These are phyloP conservation scores for Eleusine coracana DNA, from an alignment of 176 grass and related monocot species.

Conservation along the genomic window DNA sequence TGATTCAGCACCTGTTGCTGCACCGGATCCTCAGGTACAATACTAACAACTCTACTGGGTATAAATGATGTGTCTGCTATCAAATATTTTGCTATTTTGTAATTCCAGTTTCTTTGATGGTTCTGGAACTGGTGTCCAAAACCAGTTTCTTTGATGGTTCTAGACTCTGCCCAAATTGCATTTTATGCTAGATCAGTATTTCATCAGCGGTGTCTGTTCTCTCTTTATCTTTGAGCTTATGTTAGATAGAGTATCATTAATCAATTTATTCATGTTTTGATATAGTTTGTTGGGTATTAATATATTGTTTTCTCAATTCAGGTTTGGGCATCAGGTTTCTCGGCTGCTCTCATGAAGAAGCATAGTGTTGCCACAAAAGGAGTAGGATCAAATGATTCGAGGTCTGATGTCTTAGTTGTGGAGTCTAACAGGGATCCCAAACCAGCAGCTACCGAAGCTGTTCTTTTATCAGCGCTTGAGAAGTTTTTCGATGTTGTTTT, in stretches of 20 bases:
- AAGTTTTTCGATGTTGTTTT: constrained; percentile 73
- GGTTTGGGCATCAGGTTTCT: constrained; percentile 97
- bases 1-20: constrained; percentile 88
- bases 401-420: constrained; percentile 48
- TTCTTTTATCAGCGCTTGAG: constrained; percentile 73
- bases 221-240: background rate
- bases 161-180: background rate
- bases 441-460: constrained; percentile 55
- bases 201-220: background rate
- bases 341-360: constrained; percentile 92
- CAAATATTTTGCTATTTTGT: constrained; percentile 5
- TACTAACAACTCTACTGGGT: background rate
- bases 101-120: background rate
- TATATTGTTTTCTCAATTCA: constrained; percentile 31
- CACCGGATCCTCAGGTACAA: constrained; percentile 83
- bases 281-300: background rate
- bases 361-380: constrained; percentile 71
- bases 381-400: constrained; percentile 26
- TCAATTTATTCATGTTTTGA: background rate
- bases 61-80: background rate
- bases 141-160: background rate
- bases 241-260: background rate
- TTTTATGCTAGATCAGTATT: constrained; percentile 5
- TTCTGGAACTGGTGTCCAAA: background rate
- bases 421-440: constrained; percentile 50